Evolutionary conservation across 371 early-diverging fungal species (phyloP), one percentile per base, ranked within the genome.

Genomic region (Mortierella sp.): DNA sequence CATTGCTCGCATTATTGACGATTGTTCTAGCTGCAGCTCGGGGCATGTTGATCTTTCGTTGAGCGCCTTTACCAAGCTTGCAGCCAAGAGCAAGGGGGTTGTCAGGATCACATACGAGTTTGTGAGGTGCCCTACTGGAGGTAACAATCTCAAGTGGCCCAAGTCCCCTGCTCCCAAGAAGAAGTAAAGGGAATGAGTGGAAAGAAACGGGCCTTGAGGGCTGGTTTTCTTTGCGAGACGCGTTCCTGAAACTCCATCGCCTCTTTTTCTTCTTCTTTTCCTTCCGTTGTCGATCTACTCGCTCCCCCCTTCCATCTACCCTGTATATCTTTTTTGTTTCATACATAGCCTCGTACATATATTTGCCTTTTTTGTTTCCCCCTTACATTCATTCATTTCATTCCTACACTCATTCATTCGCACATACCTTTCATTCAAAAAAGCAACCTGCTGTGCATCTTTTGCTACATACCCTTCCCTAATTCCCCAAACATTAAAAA

Each of bases 1-100:
- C 69, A 53, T 72, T 78, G 73, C 73, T 43, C 78, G 78, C 24
- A 44, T 78, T 44, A 78, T 78, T 16, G 78, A 78, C 46, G 61
- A 59, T 24, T 78, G 78, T 46, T 51, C 61, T 21, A 48, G 72
- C 54, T 78, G 78, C 50, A 24, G 57, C 8, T 28, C 51, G 13
- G 53, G 37, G n/a, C 73, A 78, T 43, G 34, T 78, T 24, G 78
- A 78, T 71, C 51, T 78, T 21, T 72, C 78, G 31, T n/a, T 51
- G 24, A n/a, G 57, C 19, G 78, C 78, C n/a, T 78, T 78, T 54
- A 67, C 53, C 13, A 28, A n/a, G 31, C 31, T 78, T 44, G 78
- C 78, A 8, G 67, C 78, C 21, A 48, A 61, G 37, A 61, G 44
- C 16, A 16, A 61, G 44, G 78, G 78, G 11, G 53, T 72, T 34